phyloP scores from a whole-genome alignment of 2,329 filamentous ascomycete genomes.

The Diaporthe batatas region DNA sequence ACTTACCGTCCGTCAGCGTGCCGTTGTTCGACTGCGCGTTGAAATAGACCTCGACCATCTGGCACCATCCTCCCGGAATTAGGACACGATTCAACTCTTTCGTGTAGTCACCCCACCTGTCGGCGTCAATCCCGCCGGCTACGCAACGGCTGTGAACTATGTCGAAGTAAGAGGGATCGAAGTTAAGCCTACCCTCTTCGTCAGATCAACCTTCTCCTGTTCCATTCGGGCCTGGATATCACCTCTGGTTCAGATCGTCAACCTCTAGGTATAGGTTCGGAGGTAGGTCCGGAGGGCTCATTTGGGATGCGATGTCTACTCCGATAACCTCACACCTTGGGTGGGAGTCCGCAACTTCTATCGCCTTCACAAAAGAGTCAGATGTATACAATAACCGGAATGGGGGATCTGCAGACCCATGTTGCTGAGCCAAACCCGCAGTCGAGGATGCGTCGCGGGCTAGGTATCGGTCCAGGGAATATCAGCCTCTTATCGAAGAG shows the following conservation, averaged over 20 bases:
- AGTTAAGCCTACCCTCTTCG: constrained; percentile 73
- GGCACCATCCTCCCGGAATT: constrained; percentile 84
- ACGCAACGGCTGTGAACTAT: constrained; percentile 84
- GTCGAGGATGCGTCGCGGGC: constrained; percentile 73
- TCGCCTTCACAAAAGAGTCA: constrained; percentile 53
- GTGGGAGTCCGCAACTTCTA: constrained; percentile 74
- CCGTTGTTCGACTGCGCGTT: constrained; percentile 90
- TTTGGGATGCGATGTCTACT: constrained; percentile 79
- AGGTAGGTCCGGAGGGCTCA: constrained; percentile 74
- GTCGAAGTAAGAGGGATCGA: constrained; percentile 76
- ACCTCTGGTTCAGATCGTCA: constrained; percentile 78
- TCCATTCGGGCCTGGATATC: constrained; percentile 41
- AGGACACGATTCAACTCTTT: constrained; percentile 80
- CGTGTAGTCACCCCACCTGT: constrained; percentile 82
- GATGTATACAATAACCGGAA: too few species aligned
- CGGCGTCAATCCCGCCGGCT: constrained; percentile 77
- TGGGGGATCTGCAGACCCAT: constrained; percentile 58
- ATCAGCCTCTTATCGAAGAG: constrained; percentile 77
- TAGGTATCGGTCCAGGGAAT: constrained; percentile 72
- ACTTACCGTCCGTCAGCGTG: constrained; percentile 75
- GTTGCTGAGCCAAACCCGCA: constrained; percentile 79
- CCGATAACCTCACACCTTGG: constrained; percentile 77
- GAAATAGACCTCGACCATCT: constrained; percentile 89
- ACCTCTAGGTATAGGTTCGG: constrained; percentile 79
- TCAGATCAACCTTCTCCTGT: constrained; percentile 38